Evolutionary conservation across 2,329 filamentous ascomycete genomes (phyloP).

Genomic region (Tolypocladium guangdongense): DNA sequence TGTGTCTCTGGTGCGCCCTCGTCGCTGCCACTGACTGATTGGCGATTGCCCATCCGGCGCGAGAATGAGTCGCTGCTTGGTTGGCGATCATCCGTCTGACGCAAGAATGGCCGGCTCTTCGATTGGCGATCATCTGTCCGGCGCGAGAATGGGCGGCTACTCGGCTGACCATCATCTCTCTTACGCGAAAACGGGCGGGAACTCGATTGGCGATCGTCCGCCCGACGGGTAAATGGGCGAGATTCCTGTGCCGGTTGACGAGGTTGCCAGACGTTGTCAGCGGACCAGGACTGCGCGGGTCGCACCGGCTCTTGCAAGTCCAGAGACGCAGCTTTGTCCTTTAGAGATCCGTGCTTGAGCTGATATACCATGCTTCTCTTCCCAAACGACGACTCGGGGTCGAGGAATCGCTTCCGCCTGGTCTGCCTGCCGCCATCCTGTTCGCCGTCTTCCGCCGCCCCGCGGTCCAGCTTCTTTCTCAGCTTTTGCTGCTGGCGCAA

Average conservation of each 20-base stretch:
- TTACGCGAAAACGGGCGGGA: not conserved
- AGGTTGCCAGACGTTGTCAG: not conserved
- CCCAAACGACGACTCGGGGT: slow-evolving; percentile 37
- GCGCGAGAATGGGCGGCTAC: not conserved
- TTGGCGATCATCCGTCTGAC: too few relatives aligned
- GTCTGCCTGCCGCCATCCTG: slow-evolving; percentile 27
- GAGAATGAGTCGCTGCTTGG: not conserved
- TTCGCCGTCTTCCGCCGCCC: slow-evolving; percentile 21
- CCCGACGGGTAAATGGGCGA: not conserved
- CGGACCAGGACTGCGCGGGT: slow-evolving; percentile 1
- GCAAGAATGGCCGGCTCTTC: not conserved
- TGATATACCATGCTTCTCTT: slow-evolving; percentile 46
- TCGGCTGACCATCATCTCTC: not conserved
- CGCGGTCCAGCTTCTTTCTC: slow-evolving; percentile 40
- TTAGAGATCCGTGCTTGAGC: slow-evolving; percentile 33
- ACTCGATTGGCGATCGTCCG: not conserved
- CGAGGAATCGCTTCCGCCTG: slow-evolving; percentile 39
- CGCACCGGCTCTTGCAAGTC: slow-evolving; percentile 15
- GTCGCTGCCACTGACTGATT: not conserved
- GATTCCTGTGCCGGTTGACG: not conserved
- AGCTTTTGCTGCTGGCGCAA: slow-evolving; percentile 29
- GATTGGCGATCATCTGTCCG: not conserved
- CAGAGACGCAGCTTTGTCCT: slow-evolving; percentile 14
- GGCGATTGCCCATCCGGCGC: not conserved
- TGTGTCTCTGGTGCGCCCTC: not conserved